Evolutionary conservation across 768 basidiomycete genomes (phyloP).

Genomic region (Chiua virens): DNA sequence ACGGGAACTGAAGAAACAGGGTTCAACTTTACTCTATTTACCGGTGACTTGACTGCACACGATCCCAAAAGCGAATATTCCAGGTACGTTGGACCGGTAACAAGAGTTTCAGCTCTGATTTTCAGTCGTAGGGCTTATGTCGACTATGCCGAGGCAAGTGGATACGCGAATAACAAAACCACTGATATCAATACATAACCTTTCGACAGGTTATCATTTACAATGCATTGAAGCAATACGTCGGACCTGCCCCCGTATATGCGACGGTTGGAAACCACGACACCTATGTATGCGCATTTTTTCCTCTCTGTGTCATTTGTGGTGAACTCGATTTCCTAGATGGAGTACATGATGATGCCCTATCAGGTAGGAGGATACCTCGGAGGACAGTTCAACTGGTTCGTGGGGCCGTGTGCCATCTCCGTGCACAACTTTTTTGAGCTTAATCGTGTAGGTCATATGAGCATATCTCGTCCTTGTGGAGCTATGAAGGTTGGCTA

Average conservation of each 20-base stretch:
- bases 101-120: neutral
- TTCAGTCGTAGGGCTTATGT: constrained; percentile 46
- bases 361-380: constrained; percentile 35
- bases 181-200: neutral
- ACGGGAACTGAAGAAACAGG: constrained; percentile 56
- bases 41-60: constrained; percentile 72
- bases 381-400: constrained; percentile 43
- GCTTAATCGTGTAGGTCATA: constrained; percentile 38
- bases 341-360: constrained; percentile 36
- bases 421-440: neutral
- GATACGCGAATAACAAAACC: neutral
- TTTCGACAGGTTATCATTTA: constrained; percentile 51
- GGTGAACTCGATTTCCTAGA: neutral
- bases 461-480: constrained; percentile 44
- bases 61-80: constrained; percentile 64
- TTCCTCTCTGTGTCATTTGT: too few species aligned
- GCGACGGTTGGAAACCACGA: constrained; percentile 76
- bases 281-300: constrained; percentile 46
- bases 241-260: constrained; percentile 65
- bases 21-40: constrained; percentile 65
- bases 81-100: constrained; percentile 32
- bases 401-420: neutral
- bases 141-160: constrained; percentile 54
- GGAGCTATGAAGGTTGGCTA: constrained; percentile 47
- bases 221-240: constrained; percentile 56